Conservation (phyloP, 116 monocot genomes). For the Dioscorea cayenensis region DNA sequence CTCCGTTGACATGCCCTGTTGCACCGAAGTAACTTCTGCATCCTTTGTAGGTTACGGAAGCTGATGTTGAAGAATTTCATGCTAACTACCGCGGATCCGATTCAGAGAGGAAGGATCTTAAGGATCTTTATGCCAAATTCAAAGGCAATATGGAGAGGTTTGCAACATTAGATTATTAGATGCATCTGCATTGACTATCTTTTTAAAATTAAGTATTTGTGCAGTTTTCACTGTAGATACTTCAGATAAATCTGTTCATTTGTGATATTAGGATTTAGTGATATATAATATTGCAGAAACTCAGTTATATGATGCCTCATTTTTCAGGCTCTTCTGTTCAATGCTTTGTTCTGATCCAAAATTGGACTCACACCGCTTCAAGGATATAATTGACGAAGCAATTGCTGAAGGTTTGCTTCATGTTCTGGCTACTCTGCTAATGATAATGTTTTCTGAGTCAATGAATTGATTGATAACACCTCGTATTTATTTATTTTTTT, state of each 20-base stretch:
- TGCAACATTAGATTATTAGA: constrained; percentile 1
- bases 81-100: constrained; percentile 91
- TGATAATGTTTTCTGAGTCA: background rate
- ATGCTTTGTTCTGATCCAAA: constrained; percentile 84
- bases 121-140: constrained; percentile 63
- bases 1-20: background rate
- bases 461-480: background rate
- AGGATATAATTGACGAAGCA: constrained; percentile 69
- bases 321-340: constrained; percentile 65
- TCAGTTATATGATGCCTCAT: background rate
- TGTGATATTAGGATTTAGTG: too few relatives aligned
- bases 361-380: constrained; percentile 84
- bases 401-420: constrained; percentile 55
- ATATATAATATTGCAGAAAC: too few relatives aligned
- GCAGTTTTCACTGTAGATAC: background rate
- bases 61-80: constrained; percentile 99
- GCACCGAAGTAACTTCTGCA: background rate
- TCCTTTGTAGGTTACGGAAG: constrained; percentile 66
- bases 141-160: constrained; percentile 95
- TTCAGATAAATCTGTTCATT: background rate
- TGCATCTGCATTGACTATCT: background rate
- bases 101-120: constrained; percentile 88
- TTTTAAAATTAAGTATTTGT: background rate
- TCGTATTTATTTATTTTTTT: background rate
- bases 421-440: too few relatives aligned